Base-by-base conservation (phyloP, 2,329 filamentous ascomycete genomes). In the Thelonectria rubi region DNA sequence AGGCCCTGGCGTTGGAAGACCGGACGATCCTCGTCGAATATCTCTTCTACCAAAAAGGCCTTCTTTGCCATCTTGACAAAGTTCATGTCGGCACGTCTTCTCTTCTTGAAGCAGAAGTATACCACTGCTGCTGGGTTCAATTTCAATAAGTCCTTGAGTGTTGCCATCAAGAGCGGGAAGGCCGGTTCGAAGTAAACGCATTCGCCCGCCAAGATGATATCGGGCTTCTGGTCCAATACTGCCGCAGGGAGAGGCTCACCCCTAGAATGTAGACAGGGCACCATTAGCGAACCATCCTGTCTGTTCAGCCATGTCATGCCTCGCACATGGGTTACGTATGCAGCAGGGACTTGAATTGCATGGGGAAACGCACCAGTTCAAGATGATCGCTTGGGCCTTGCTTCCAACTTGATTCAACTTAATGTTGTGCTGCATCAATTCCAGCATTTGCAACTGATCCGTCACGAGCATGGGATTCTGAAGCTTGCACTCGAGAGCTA, bases 181-280 rank as follows among this genome's bases (percentile, higher is more conserved):
- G 95, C 92, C 3, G 94, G 93, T 77, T 98, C 95, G 76, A 97
- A 97, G 81, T 98, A 99, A 50, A 97, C 93, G 78, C 94, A 98
- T 77, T 98, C 95, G 42, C 94, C 94, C 3, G 95, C 95, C n/a
- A 98, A 84, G 58, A 99, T 88, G 57, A 97, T 82, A 71, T 94
- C 88, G 17, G 93, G 92, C 64, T 86, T 85, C 68, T 82, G 81
- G 56, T 82, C 77, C 54, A 82, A 68, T 45, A 90, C 79, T 45
- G 80, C 76, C 43, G 79, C 75, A 39, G 87, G 81, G 47, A 90
- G 79, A 54, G 85, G 79, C 65, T 89, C 83, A 59, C 87, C 87
- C 88, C 88, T 89, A 60, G 24, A 60, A 47, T 48, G 46, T 50
- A 46, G 48, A 63, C 48, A 65, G 42, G 48, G 18, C 57, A 64